Base-by-base conservation (phyloP, 805 yeast species). In the Kluyveromyces starmeri region DNA sequence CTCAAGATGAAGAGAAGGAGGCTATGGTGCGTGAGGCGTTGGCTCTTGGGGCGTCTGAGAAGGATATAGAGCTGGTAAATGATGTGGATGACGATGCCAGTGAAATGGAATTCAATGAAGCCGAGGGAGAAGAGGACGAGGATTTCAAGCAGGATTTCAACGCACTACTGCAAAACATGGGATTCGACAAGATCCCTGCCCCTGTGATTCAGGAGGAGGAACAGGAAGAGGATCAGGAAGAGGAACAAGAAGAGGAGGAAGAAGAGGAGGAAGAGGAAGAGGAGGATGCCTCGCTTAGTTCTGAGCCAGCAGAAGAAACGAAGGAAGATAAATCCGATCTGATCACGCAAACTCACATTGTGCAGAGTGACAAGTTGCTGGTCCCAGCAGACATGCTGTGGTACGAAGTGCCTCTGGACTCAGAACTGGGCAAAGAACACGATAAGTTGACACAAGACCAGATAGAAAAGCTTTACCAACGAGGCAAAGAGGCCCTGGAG, bases 11-110 rank as follows among this genome's bases (percentile, higher is more conserved):
- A 50, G 24, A 41, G 40, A 19, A 41, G 32, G 58, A 53, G 7
- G 48, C 41, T 2, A 55, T 83, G 32, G 75, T 81, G 45, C 73
- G 76, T 40, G 94, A 81, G 61, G 94, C 94, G 2, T 54, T 78
- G 10, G 78, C 77, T 15, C 61, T 88, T 19, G 96, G 96, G 21
- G 97, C 96, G 14, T 70, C 84, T 11, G 92, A 83, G 45, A 88
- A 77, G 15, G 96, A 86, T 55, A 53, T 88, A 29, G 69, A 71
- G 28, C 58, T 86, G 33, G 46, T 88, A 9, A 67, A 69, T 21
- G 81, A 68, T 11, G 46, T 80, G 3, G 59, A 63, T 9, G 73
- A 70, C 16, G 77, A 68, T 21, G 64, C 49, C n/a, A 59, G 61
- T 25, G 64, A 56, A 37, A 58, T 61, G 35, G 70, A 61, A 34